Conservation (phyloP, 2,329 filamentous ascomycete species). For the Westerdykella ornata region DNA sequence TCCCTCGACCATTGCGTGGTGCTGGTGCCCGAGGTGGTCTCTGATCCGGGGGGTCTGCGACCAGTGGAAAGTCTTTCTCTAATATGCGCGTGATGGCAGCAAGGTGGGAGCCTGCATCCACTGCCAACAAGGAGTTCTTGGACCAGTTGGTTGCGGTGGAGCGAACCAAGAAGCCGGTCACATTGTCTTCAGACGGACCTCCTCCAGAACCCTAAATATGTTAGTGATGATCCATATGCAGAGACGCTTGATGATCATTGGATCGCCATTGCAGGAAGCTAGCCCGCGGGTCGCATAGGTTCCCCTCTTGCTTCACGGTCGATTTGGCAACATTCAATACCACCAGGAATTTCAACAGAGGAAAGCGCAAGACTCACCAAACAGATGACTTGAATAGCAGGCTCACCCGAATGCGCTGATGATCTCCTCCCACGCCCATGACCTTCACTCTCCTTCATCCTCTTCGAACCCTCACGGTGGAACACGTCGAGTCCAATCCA, state of each 20-base stretch:
- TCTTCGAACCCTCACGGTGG: conserved; percentile 3
- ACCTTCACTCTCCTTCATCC: conserved; percentile 40
- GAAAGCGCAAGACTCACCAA: conserved; percentile 30
- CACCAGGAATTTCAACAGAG: neutral
- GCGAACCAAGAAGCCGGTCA: conserved; percentile 82
- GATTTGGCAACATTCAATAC: neutral
- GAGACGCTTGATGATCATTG: no score
- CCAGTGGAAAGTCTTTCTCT: conserved; percentile 48
- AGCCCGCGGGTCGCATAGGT: no score
- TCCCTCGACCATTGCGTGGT: conserved; percentile 13
- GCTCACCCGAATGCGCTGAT: conserved; percentile 31
- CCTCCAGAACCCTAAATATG: conserved; percentile 69
- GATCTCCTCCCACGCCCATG: conserved; percentile 31
- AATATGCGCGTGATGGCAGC: conserved; percentile 77
- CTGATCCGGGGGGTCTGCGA: conserved; percentile 22
- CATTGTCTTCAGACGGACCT: conserved; percentile 82
- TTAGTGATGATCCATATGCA: neutral
- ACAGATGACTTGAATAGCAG: conserved; percentile 46
- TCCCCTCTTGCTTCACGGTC: neutral
- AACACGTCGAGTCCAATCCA: no score
- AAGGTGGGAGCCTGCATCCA: conserved; percentile 88
- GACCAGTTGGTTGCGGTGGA: conserved; percentile 73
- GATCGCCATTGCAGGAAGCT: no score
- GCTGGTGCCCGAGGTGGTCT: conserved; percentile 4
- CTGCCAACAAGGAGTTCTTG: conserved; percentile 76